Conservation (phyloP, 129 eudicot genomes). For the Cynara cardunculus region DNA sequence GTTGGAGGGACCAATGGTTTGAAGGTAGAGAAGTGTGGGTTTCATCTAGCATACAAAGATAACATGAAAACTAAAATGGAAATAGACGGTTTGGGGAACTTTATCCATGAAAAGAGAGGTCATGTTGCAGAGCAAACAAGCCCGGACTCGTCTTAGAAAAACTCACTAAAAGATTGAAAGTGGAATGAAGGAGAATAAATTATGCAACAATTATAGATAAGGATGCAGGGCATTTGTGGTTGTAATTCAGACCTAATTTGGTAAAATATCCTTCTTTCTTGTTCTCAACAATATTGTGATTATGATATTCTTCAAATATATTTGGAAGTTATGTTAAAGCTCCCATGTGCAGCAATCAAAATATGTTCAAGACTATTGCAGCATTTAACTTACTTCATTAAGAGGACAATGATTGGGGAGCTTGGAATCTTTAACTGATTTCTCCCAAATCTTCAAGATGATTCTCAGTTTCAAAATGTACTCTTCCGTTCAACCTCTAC, state of each 20-base stretch:
- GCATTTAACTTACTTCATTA: background rate
- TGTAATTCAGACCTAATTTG: background rate
- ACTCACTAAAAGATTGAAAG: background rate
- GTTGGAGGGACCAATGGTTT: constrained; percentile 2
- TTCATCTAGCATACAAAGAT: constrained; percentile 4
- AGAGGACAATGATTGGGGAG: background rate
- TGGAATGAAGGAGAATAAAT: background rate
- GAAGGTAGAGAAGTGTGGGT: constrained; percentile 3
- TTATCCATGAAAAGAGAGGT: constrained; percentile 3
- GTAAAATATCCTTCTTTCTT: background rate
- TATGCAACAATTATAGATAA: background rate
- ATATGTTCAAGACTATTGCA: background rate
- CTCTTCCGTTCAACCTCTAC: background rate
- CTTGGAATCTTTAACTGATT: background rate
- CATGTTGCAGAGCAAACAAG: background rate
- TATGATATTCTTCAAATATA: background rate
- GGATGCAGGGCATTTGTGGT: background rate
- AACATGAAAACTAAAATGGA: background rate
- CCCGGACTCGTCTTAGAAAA: background rate
- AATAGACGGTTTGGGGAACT: background rate
- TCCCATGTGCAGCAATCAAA: background rate
- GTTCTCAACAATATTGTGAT: background rate
- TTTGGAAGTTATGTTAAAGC: background rate
- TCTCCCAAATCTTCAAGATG: background rate
- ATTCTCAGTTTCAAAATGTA: background rate